phyloP scores from a whole-genome alignment of 2,329 filamentous ascomycete genomes.

The Nothophoma quercina region DNA sequence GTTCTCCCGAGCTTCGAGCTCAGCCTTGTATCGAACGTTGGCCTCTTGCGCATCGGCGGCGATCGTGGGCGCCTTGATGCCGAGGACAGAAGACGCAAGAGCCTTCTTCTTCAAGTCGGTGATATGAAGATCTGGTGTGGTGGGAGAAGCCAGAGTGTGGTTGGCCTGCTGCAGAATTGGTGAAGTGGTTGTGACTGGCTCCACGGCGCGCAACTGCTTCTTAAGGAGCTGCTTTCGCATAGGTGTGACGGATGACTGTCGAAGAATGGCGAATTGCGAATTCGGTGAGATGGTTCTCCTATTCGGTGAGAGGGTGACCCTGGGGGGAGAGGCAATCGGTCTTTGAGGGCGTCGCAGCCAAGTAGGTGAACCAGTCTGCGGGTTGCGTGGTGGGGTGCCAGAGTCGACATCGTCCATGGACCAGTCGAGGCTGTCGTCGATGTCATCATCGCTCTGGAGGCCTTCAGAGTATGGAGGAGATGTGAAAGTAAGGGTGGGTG shows the following conservation, averaged over 20 bases:
- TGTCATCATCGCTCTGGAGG: slow-evolving; percentile 4
- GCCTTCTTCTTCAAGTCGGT: slow-evolving; percentile 2
- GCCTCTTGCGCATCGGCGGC: slow-evolving; percentile 10
- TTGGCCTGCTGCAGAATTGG: neutral
- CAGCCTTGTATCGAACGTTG: slow-evolving; percentile 11
- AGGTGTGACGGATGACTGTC: neutral
- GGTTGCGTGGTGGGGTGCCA: slow-evolving; percentile 21
- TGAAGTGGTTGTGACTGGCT: neutral
- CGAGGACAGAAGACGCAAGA: neutral
- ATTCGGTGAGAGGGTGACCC: neutral
- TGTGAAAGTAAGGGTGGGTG: neutral
- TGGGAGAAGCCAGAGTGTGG: neutral
- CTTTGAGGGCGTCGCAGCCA: neutral
- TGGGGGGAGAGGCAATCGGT: neutral
- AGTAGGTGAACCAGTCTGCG: slow-evolving; percentile 15
- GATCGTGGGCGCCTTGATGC: slow-evolving; percentile 3
- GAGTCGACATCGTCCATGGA: slow-evolving; percentile 26
- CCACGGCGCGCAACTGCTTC: slow-evolving; percentile 5
- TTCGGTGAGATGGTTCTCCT: neutral
- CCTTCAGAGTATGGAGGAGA: neutral
- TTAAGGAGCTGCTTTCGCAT: slow-evolving; percentile 11
- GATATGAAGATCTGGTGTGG: neutral
- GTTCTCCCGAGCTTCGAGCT: slow-evolving; percentile 18
- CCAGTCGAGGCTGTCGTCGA: slow-evolving; percentile 24
- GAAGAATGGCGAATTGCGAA: neutral